These are phyloP conservation scores for Collybia sp. DNA, from an alignment of 768 basidiomycete species.

Conservation along the genomic window DNA sequence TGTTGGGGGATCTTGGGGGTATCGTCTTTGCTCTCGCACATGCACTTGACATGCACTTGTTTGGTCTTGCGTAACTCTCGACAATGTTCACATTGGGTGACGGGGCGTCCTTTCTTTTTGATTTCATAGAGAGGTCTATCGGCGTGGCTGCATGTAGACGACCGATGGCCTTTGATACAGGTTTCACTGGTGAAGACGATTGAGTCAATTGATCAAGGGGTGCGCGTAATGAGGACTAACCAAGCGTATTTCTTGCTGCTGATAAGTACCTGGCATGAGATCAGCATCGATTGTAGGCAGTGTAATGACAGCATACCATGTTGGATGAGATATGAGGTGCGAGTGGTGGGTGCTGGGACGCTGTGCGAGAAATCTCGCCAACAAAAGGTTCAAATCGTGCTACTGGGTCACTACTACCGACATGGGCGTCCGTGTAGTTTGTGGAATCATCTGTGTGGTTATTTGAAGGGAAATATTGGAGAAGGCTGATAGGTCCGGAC, in stretches of 20 bases:
- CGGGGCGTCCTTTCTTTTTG: conserved; percentile 89
- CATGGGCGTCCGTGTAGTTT: conserved; percentile 26
- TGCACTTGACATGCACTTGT: conserved; percentile 84
- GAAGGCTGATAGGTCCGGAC: conserved; percentile 45
- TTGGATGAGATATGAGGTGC: background rate
- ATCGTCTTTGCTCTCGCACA: conserved; percentile 75
- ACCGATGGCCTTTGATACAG: conserved; percentile 93
- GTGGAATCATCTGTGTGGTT: conserved; percentile 40
- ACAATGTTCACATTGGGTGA: conserved; percentile 89
- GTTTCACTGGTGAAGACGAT: conserved; percentile 60
- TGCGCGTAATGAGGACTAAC: conserved; percentile 36
- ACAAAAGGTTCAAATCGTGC: conserved; percentile 50
- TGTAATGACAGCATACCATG: background rate
- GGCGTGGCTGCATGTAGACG: conserved; percentile 83
- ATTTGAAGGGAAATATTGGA: conserved; percentile 40
- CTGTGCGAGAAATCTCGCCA: conserved; percentile 41
- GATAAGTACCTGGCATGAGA: conserved; percentile 53
- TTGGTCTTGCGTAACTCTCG: conserved; percentile 81
- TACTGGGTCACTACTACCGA: conserved; percentile 37
- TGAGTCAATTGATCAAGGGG: conserved; percentile 5
- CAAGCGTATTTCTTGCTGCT: conserved; percentile 81
- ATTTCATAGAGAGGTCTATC: conserved; percentile 89
- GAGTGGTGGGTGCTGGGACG: conserved; percentile 3
- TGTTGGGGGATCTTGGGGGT: conserved; percentile 44
- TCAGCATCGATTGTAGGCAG: background rate